phyloP scores from a whole-genome alignment of 2,329 filamentous ascomycete genomes.

The Apiospora malaysiana region DNA sequence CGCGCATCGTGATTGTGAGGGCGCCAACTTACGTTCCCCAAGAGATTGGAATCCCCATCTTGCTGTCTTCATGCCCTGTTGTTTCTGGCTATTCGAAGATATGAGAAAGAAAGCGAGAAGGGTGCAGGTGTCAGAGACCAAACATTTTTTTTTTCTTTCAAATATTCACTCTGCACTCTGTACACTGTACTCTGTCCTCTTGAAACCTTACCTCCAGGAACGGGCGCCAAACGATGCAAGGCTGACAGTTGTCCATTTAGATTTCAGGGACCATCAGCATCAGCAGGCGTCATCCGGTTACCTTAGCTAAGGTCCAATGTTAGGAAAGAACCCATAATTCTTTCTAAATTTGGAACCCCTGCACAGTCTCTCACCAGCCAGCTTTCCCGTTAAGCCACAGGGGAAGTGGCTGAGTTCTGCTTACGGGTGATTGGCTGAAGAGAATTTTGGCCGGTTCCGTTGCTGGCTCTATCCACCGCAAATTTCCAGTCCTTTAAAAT shows the following conservation, averaged over 20 bases:
- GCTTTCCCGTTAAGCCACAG: not conserved
- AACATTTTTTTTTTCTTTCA: too few species aligned
- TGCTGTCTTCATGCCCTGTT: slow-evolving; percentile 12
- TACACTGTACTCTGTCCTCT: slow-evolving; percentile 7
- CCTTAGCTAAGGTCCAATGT: not conserved
- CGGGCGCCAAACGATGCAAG: slow-evolving; percentile 13
- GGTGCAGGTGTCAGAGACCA: not conserved
- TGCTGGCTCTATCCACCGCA: not conserved
- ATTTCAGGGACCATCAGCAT: slow-evolving; percentile 11
- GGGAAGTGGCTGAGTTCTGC: not conserved
- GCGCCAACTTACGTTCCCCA: slow-evolving; percentile 26
- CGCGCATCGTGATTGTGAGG: not conserved
- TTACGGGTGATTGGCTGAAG: not conserved
- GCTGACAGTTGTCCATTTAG: slow-evolving; percentile 17
- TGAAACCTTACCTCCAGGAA: slow-evolving; percentile 4
- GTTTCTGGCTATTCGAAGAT: not conserved
- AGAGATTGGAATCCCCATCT: slow-evolving; percentile 21
- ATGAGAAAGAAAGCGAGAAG: not conserved
- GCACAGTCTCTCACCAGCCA: too few species aligned
- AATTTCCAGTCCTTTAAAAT: slow-evolving; percentile 8
- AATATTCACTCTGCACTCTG: not conserved
- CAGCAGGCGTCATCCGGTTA: slow-evolving; percentile 8
- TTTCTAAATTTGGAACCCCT: slow-evolving; percentile 2
- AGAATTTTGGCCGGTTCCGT: not conserved
- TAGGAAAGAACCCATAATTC: not conserved